Evolutionary conservation across 441 rosid species (phyloP), one percentile per base, ranked within the genome.

Genomic region (Populus tomentosa): DNA sequence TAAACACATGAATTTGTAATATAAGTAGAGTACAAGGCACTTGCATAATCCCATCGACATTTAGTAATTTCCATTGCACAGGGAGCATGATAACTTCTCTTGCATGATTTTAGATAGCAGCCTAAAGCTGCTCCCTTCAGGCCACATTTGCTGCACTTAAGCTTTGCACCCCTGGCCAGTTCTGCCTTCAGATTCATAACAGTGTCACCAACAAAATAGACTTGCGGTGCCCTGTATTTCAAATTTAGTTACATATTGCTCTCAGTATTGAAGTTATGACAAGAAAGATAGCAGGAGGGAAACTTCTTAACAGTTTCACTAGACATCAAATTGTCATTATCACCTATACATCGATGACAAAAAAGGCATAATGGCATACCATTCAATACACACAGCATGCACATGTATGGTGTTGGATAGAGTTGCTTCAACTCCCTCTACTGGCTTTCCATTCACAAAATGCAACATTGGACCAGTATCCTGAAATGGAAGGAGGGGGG

Each of bases 121-220:
- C 97, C 99, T 65, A 95, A 83, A 40, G 97, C 96, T 66, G 97
- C 97, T 7, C 98, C 98, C 84, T 95, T 95, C 38, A 83, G 85
- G 64, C 88, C 88, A 80, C 99, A 95, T 80, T 71, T 80, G 71
- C 83, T 83, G 78, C 99, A 95, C 79, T 90, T 95, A 53, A 95
- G 87, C 81, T 91, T 92, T 80, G 88, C 81, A 6, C 98, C 94
- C 82, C 98, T 91, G 28, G 87, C 90, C 73, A 93, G 75, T 85
- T 95, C 99, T 72, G 85, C 78, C 79, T 87, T 89, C 79, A 95
- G 83, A 83, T 95, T 95, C 83, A 84, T 91, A 68, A 91, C 84
- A 56, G 77, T 77, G 23, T 88, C 95, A 67, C 79, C 93, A 36
- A 28, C 90, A 81, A 72, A 92, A 85, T 89, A 95, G 26, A 87